Evolutionary conservation across 2,329 filamentous ascomycete species (phyloP), one percentile per base, ranked within the genome.

Genomic region (Periconia macrospinosa): DNA sequence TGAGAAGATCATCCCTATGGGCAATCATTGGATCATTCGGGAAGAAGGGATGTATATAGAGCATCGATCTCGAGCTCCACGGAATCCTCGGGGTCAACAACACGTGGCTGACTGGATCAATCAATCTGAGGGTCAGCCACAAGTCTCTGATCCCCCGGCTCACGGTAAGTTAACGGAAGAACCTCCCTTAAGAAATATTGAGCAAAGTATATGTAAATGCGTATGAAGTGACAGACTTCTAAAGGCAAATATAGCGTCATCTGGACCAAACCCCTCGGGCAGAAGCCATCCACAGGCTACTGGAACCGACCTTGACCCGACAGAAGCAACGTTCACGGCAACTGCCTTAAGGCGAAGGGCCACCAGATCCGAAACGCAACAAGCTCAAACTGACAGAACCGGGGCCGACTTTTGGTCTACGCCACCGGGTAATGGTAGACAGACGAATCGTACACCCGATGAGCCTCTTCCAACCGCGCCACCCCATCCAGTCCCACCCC

Each of bases 291-390:
- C 19, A 45, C 11, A 9, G 35, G 10, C 18, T 30, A 41, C 9
- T 49, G 18, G 27, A 20, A 37, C 14, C 43, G n/a, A 43, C 42
- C 20, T 43, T 30, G 50, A 40, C 35, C 50, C 15, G 41, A 43
- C 17, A n/a, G 18, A 48, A 13, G 11, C 14, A 1, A 18, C 33
- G 2, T 49, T 50, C 40, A 30, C 54, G 1, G 45, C 50, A 15
- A 45, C 48, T 40, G 47, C 50, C 20, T 41, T 56, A 33, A 53
- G 54, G 23, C 43, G 54, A 45, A 45, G 54, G 37, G 47, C 54
- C 7, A 56, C 54, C n/a, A n/a, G n/a, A n/a, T n/a, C n/a, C n/a
- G n/a, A n/a, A n/a, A n/a, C n/a, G n/a, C n/a, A n/a, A n/a, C n/a
- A n/a, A n/a, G n/a, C n/a, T n/a, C n/a, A n/a, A n/a, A n/a, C n/a